Base-by-base conservation (phyloP, 2,329 filamentous ascomycete species). In the Ophiostoma montium region DNA sequence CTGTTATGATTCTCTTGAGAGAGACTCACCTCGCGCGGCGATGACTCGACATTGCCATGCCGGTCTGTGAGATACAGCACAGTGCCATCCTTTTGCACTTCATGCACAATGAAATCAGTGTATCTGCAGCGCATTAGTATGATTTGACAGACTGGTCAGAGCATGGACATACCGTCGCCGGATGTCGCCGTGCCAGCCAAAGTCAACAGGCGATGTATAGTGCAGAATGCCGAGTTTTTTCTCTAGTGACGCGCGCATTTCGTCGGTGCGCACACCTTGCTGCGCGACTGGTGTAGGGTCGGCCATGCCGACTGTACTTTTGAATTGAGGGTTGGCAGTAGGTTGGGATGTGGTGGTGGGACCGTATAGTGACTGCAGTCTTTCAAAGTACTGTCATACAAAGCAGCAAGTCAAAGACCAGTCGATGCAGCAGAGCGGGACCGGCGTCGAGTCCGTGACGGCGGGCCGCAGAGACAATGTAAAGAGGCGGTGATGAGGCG, bases 101-200 rank as follows among this genome's bases (percentile, higher is more conserved):
- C 89, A 60, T 94, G 89, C 57, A 95, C 89, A 57, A 92, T 71
- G 59, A 95, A 95, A 63, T 95, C 89, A 4, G 88, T 90, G 64
- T 89, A 95, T 56, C 86, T 78, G 27, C 3, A 8, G 5, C 11
- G 42, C 8, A 13, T 16, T n/a, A 5, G 31, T 11, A 16, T 27
- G 23, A 27, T 4, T 5, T 4, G 8, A 27, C 23, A 27, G 23
- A 27, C 23, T 27, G 23, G 8, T 8, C 23, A 27, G 23, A 27
- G 8, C 23, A 27, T n/a, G n/a, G 23, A 27, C 61, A 44, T 62
- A 69, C 68, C 68, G 65, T 54, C 67, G 70, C 50, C 69, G 66
- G 47, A 65, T 62, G 44, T 69, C 66, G 36, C 67, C 69, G 30
- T 60, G 58, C 68, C 68, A 71, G 50, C 62, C 60, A 52, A 63